Conservation (phyloP, 1,139 yeast genomes). For the Hemisphaericaspora xylanilytica region DNA sequence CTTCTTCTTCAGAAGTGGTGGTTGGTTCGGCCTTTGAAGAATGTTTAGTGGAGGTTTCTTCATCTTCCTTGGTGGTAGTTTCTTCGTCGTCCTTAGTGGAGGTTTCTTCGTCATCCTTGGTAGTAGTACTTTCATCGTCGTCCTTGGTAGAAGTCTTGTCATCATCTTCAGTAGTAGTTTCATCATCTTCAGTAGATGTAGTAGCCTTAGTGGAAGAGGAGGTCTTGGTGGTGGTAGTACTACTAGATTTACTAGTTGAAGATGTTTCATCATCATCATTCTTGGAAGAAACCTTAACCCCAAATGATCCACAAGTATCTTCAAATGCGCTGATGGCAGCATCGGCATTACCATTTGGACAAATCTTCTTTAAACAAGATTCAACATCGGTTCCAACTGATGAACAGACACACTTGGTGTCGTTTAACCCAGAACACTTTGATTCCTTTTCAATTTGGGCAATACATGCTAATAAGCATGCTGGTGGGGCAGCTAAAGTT, state of each 20-base stretch:
- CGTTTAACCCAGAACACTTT: constrained; percentile 56
- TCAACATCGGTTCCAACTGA: constrained; percentile 49
- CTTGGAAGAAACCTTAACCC: constrained; percentile 16
- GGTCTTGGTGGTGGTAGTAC: constrained; percentile 29
- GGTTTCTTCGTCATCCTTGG: constrained; percentile 16
- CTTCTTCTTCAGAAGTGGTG: constrained; percentile 14
- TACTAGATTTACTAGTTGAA: constrained; percentile 25
- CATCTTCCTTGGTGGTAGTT: no score
- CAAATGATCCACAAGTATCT: constrained; percentile 47
- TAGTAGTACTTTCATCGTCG: constrained; percentile 13
- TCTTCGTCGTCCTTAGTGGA: constrained; percentile 12
- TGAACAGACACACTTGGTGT: constrained; percentile 64
- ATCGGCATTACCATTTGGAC: constrained; percentile 61
- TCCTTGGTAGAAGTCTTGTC: constrained; percentile 19
- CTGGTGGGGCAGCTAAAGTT: constrained; percentile 77
- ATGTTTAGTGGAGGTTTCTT: no score
- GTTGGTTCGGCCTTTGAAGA: no score
- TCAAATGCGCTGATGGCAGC: constrained; percentile 59
- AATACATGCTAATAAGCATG: constrained; percentile 87
- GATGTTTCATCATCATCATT: constrained; percentile 25
- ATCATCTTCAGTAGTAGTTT: constrained; percentile 17
- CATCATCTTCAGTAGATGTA: constrained; percentile 16
- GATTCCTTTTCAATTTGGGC: constrained; percentile 61
- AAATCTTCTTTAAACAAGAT: constrained; percentile 58
- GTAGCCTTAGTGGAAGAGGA: constrained; percentile 21